A percentile compares a stretch with the other conserved stretches of the same genome.
Evolutionary conservation across 208 protist species (phyloP).

Genomic region (Endotrypanum monterogeii): DNA sequence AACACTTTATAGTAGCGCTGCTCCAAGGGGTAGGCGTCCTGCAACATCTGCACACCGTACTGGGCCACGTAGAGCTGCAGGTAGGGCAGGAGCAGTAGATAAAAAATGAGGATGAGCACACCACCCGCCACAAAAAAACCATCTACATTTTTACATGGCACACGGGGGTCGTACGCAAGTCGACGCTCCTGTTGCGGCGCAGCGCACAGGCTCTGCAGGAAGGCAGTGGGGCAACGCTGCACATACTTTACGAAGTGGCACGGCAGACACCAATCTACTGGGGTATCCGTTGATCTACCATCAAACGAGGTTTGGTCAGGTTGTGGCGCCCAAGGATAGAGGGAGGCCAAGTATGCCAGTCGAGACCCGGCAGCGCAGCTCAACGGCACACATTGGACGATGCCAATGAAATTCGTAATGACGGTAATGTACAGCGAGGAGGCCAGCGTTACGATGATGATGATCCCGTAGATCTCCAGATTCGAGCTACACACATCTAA

Average conservation of each 20-base stretch:
- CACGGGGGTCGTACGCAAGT: constrained; percentile 53
- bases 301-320: not conserved
- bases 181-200: constrained; percentile 20
- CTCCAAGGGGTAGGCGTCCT: constrained; percentile 66
- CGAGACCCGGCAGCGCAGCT: constrained; percentile 41
- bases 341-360: constrained; percentile 29
- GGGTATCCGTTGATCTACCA: constrained; percentile 1
- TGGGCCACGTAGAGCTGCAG: constrained; percentile 56
- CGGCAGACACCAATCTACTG: constrained; percentile 32
- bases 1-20: constrained; percentile 60
- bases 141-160: constrained; percentile 51
- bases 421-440: constrained; percentile 67
- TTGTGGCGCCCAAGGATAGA: constrained; percentile 27
- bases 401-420: constrained; percentile 55
- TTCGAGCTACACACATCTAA: constrained; percentile 22
- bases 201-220: constrained; percentile 44
- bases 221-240: constrained; percentile 44
- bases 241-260: constrained; percentile 44
- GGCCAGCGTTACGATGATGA: constrained; percentile 38
- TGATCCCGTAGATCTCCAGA: constrained; percentile 25
- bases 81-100: constrained; percentile 53
- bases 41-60: constrained; percentile 48
- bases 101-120: constrained; percentile 40
- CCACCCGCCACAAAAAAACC: constrained; percentile 40
- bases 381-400: constrained; percentile 56